These are phyloP conservation scores for Hemisphaericaspora subhashii DNA, from an alignment of 1,139 yeast genomes.

Conservation along the genomic window DNA sequence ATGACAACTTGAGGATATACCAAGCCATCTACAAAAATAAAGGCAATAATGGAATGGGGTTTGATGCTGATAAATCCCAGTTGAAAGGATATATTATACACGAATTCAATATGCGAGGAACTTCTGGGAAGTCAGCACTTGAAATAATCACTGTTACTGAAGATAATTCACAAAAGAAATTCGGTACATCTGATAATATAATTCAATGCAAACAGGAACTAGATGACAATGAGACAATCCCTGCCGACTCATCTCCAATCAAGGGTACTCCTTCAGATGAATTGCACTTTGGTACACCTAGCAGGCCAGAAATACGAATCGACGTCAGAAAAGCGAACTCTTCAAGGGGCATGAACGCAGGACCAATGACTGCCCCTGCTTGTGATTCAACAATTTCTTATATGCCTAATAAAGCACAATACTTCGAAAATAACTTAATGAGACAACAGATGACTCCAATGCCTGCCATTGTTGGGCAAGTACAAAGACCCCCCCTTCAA, in stretches of 20 bases:
- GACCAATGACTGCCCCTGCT: constrained; percentile 40
- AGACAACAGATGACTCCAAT: constrained; percentile 2
- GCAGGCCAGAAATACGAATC: constrained; percentile 10
- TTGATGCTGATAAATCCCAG: constrained; percentile 17
- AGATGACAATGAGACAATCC: constrained; percentile 44
- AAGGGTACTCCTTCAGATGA: constrained; percentile 16
- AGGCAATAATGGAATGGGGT: constrained; percentile 8
- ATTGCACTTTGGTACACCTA: constrained; percentile 16
- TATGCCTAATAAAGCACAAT: constrained; percentile 7
- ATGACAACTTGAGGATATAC: constrained; percentile 26
- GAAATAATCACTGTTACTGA: not conserved
- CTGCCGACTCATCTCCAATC: constrained; percentile 43
- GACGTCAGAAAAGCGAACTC: constrained; percentile 12
- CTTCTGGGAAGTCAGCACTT: constrained; percentile 9
- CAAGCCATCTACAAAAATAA: constrained; percentile 30
- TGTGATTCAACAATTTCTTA: constrained; percentile 23
- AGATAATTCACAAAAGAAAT: constrained; percentile 23
- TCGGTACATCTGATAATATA: constrained; percentile 1
- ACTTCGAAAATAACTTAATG: constrained; percentile 9
- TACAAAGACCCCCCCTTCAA: constrained; percentile 8
- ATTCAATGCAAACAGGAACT: constrained; percentile 9
- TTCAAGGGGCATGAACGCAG: constrained; percentile 16
- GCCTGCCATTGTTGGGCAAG: not conserved
- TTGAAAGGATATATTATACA: constrained; percentile 33
- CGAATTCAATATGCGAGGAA: constrained; percentile 19